Conservation (phyloP, 345 rosid species). For the Moringa oleifera region DNA sequence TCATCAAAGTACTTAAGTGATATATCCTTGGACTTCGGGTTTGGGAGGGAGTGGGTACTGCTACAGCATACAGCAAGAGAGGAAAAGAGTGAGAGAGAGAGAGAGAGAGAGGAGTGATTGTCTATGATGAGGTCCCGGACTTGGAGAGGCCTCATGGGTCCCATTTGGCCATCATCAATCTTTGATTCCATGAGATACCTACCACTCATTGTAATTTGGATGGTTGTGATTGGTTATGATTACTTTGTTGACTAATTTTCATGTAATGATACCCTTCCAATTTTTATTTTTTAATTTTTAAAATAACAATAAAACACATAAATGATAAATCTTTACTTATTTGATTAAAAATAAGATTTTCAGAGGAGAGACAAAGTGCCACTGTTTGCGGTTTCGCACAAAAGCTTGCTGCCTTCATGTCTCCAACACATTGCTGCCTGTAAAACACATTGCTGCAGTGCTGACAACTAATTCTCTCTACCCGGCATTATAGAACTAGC, state of each 20-base stretch:
- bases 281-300: no score
- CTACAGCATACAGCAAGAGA: neutral
- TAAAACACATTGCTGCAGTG: no score
- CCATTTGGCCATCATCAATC: constrained; percentile 19
- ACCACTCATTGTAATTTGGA: constrained; percentile 26
- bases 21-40: constrained; percentile 13
- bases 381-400: no score
- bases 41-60: neutral
- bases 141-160: constrained; percentile 15
- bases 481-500: no score
- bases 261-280: neutral
- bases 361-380: no score
- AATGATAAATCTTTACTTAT: no score
- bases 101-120: constrained; percentile 12
- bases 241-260: constrained; percentile 19
- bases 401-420: no score
- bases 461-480: no score
- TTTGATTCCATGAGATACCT: constrained; percentile 3
- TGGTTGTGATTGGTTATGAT: constrained; percentile 28
- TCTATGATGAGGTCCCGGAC: constrained; percentile 26
- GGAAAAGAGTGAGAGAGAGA: neutral
- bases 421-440: no score
- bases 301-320: no score
- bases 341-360: no score
- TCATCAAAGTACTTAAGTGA: neutral